Evolutionary conservation across 768 basidiomycete genomes (phyloP).

Genomic region (Kwoniella mangroviensis): DNA sequence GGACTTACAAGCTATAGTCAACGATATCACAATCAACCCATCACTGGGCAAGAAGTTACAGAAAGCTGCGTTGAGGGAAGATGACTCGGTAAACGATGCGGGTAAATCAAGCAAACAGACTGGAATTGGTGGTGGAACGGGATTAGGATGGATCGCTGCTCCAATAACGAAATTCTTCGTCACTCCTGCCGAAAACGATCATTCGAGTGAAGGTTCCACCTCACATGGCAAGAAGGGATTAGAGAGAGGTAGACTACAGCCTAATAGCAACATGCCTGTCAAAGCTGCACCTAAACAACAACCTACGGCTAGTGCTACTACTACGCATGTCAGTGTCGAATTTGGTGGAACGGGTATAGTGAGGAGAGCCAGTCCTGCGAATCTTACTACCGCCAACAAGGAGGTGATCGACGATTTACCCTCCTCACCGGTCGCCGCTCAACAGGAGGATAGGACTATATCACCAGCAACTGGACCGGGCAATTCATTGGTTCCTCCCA

Average conservation of each 20-base stretch:
- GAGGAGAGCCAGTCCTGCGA: conserved; percentile 59
- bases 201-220: not conserved
- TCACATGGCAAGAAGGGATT: conserved; percentile 9
- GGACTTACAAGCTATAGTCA: conserved; percentile 77
- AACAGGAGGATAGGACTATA: not conserved
- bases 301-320: conserved; percentile 81
- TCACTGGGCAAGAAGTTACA: conserved; percentile 68
- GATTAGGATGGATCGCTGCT: conserved; percentile 72
- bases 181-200: conserved; percentile 50
- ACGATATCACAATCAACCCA: conserved; percentile 89
- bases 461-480: conserved; percentile 13
- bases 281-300: conserved; percentile 74
- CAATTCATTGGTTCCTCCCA: conserved; percentile 19
- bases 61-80: conserved; percentile 60
- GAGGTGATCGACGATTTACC: conserved; percentile 20
- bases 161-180: conserved; percentile 82
- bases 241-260: conserved; percentile 42
- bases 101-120: conserved; percentile 51
- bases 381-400: conserved; percentile 16
- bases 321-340: conserved; percentile 94
- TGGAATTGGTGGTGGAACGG: conserved; percentile 15
- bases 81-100: conserved; percentile 40
- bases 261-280: conserved; percentile 26
- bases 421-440: conserved; percentile 7
- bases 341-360: conserved; percentile 75